Percentiles rank a stretch among this genome's conserved stretches.
phyloP scores from a whole-genome alignment of 306 rosid genomes.

The peach (Prunus persica) region Prunus_persica_NCBIv2 NC_034010.1:20141001-20141500 shows the following conservation, averaged over 20 bases:
- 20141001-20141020: no score
- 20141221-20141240: conserved; percentile 4
- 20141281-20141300: neutral
- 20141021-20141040: no score
- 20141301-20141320: neutral
- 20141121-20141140: no score
- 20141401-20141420: neutral
- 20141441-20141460: neutral
- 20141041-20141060: no score
- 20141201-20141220: neutral
- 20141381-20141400: neutral
- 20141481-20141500: neutral
- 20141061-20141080: no score
- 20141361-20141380: neutral
- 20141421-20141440: neutral
- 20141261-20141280: neutral
- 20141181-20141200: neutral
- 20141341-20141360: neutral
- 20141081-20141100: no score
- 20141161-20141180: neutral
- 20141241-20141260: neutral
- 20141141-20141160: neutral
- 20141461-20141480: neutral
- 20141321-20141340: neutral
- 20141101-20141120: no score